Evolutionary conservation across 2,329 filamentous ascomycete genomes (phyloP).

Genomic region (Cladosporium colombiae): DNA sequence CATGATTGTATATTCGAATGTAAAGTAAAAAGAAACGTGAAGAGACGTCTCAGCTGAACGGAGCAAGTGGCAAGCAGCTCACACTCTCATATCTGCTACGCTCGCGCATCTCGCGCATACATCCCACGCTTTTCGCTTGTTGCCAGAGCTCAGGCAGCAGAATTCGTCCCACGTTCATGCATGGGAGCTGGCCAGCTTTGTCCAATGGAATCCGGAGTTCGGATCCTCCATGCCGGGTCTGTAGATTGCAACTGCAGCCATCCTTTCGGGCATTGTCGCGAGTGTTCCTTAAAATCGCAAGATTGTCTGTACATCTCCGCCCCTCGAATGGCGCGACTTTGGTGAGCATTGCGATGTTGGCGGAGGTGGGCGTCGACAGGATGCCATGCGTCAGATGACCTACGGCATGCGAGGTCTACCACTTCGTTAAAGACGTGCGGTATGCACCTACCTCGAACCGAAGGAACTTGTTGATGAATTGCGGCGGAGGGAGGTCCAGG

Average conservation of each 20-base stretch:
- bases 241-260: neutral
- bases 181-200: constrained; percentile 4
- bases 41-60: neutral
- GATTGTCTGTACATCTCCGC: neutral
- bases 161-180: constrained; percentile 17
- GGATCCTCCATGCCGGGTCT: neutral
- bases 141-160: constrained; percentile 4
- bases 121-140: constrained; percentile 13
- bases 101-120: constrained; percentile 6
- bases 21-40: neutral
- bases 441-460: neutral
- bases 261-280: neutral
- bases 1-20: neutral
- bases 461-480: neutral
- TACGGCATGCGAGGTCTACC: neutral
- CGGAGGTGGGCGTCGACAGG: neutral
- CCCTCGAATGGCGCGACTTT: neutral
- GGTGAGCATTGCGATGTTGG: neutral
- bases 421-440: no score
- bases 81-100: neutral
- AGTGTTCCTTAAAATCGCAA: neutral
- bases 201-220: constrained; percentile 5
- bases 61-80: neutral
- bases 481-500: neutral
- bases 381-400: neutral